phyloP scores from a whole-genome alignment of 345 rosid genomes.

The Brassica cretica region DNA sequence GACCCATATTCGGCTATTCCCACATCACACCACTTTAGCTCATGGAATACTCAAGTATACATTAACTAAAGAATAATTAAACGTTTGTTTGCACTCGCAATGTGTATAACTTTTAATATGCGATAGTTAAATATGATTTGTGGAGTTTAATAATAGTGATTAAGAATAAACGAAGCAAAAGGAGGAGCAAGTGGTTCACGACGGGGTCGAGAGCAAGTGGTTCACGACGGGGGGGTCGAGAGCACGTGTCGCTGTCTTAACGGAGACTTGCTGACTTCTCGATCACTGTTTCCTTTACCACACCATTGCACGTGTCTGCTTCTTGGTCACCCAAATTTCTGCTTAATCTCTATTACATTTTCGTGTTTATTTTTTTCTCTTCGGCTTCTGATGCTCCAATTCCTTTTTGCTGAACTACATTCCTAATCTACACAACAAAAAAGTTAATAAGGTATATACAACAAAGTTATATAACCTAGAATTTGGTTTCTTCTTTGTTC shows the following conservation, averaged over 20 bases:
- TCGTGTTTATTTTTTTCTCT: background rate
- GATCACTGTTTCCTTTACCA: constrained; percentile 44
- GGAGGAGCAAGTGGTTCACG: constrained; percentile 38
- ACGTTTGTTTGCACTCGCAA: constrained; percentile 15
- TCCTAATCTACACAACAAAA: background rate
- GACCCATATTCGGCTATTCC: constrained; percentile 10
- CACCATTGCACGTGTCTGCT: constrained; percentile 46
- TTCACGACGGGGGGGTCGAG: constrained; percentile 20
- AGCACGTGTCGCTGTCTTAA: constrained; percentile 48
- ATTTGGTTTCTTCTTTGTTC: background rate
- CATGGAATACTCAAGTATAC: background rate
- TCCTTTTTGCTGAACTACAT: background rate
- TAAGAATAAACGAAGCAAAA: constrained; percentile 28
- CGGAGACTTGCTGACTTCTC: constrained; percentile 44
- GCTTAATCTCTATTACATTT: constrained; percentile 1
- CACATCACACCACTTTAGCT: constrained; percentile 28
- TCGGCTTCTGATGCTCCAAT: background rate
- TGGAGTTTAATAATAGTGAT: constrained; percentile 24
- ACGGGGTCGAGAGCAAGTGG: constrained; percentile 43
- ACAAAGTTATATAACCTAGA: background rate
- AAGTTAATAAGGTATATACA: background rate
- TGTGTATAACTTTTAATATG: constrained; percentile 26
- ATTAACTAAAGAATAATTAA: background rate
- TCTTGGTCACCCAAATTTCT: constrained; percentile 44
- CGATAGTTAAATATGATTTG: constrained; percentile 16